A percentile compares a stretch with the other conserved stretches of the same genome.
phyloP scores from a whole-genome alignment of 2,329 filamentous ascomycete species.

The Beauveria bassiana region DNA sequence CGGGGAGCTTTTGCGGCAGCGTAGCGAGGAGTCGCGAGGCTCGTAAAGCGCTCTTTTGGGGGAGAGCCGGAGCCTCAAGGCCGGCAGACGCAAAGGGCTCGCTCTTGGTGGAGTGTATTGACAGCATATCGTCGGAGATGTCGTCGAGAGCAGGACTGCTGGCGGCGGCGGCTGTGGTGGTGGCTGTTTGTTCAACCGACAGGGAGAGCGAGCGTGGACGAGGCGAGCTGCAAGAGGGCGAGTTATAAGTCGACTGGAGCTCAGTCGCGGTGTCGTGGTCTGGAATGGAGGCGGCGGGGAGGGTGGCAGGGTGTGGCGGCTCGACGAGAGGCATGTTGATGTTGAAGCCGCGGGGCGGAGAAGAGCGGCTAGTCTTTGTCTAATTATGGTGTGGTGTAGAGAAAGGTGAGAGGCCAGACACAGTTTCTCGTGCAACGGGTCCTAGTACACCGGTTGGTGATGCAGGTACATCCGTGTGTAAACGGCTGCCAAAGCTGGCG shows the following conservation, averaged over 20 bases:
- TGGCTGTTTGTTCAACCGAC: neutral
- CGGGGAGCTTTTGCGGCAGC: constrained; percentile 23
- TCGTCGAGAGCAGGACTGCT: neutral
- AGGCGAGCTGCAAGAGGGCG: constrained; percentile 2
- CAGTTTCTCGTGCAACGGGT: neutral
- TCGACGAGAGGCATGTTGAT: constrained; percentile 9
- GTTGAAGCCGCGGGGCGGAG: neutral
- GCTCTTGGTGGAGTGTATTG: constrained; percentile 16
- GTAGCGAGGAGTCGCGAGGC: constrained; percentile 33
- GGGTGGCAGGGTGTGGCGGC: neutral
- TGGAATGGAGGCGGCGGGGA: constrained; percentile 10
- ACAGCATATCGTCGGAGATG: constrained; percentile 21
- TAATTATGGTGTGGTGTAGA: neutral
- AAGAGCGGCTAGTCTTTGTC: neutral
- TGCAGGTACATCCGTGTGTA: neutral
- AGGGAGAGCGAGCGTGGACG: neutral
- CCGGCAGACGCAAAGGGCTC: constrained; percentile 13
- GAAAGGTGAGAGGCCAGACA: neutral
- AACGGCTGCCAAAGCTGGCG: neutral
- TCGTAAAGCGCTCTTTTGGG: constrained; percentile 42
- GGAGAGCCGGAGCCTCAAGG: constrained; percentile 35
- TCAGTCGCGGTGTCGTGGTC: neutral
- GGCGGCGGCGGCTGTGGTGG: neutral
- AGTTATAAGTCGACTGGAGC: constrained; percentile 3
- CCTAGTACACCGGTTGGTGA: neutral